Base-by-base conservation (phyloP, 2,329 filamentous ascomycete genomes). In the Calonectria naviculata region DNA sequence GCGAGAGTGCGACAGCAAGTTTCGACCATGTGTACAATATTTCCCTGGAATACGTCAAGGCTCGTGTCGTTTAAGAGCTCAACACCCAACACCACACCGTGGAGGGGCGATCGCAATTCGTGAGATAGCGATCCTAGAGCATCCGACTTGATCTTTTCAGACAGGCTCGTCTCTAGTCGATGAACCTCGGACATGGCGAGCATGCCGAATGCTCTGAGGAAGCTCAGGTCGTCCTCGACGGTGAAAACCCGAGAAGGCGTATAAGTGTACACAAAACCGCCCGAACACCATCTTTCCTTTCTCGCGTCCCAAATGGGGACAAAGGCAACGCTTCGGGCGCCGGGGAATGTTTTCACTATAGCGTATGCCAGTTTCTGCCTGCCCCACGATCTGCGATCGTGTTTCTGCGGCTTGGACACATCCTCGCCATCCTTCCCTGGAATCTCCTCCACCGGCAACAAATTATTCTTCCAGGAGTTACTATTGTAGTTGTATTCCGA, bases 111-210 rank as follows among this genome's bases (percentile, higher is more conserved):
- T 6, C 90, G 85, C 26, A 92, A 81, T 76, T 92, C 90, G 75
- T 92, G 90, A 8, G 88, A 90, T 15, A 92, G 87, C 2, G 88
- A 91, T 1, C 88, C 87, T 24, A 92, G 86, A 56, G 91, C 87
- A 66, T 91, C 89, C 1, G 87, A 86, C 76, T 91, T 90, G 44
- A 88, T 87, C 68, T 83, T 85, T 60, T 86, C 84, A 5, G 1
- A 83, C 82, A 13, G 79, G 76, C 4, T 79, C 0, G 81, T 76
- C 21, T 84, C 80, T 21, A 89, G 73, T 3, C 87, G 83, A 0
- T 86, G 84, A 6, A 91, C 81, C 69, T 92, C 89, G 0, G 88
- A 85, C 87, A 90, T 90, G 28, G 89, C 87, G 1, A 87, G 86
- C 65, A 87, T 86, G 1, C 85, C 85, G 75, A 91, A 90, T 0